Evolutionary conservation across 306 rosid species (phyloP).

Genomic region (Rosa persica): DNA sequence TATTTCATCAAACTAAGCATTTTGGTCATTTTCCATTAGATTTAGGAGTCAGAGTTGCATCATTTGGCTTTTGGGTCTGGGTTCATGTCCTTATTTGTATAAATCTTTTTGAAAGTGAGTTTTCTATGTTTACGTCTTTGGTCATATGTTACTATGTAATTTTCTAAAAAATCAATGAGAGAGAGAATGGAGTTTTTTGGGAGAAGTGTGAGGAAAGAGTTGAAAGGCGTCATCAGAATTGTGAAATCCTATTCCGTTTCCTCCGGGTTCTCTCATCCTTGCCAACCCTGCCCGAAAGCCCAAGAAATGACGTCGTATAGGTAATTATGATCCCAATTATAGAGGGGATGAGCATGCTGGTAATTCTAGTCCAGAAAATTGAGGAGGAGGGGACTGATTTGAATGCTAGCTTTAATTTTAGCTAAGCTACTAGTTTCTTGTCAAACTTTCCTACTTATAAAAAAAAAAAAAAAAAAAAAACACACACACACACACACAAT

Average conservation of each 20-base stretch:
- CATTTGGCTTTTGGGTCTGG: too few relatives aligned
- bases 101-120: too few relatives aligned
- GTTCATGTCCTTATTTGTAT: too few relatives aligned
- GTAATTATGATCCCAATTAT: slow-evolving; percentile 29
- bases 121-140: too few relatives aligned
- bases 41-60: too few relatives aligned
- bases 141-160: too few relatives aligned
- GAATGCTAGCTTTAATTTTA: slow-evolving; percentile 24
- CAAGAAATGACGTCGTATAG: slow-evolving; percentile 57
- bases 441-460: too few relatives aligned
- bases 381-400: slow-evolving; percentile 45
- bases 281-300: slow-evolving; percentile 60
- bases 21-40: too few relatives aligned
- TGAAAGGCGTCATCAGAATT: slow-evolving; percentile 55
- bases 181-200: slow-evolving; percentile 73
- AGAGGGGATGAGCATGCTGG: not conserved
- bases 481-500: too few relatives aligned
- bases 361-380: not conserved
- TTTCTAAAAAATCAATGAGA: slow-evolving; percentile 15
- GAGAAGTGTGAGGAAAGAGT: slow-evolving; percentile 54
- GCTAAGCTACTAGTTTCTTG: not conserved
- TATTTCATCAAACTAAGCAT: too few relatives aligned
- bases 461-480: too few relatives aligned
- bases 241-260: slow-evolving; percentile 70
- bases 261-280: slow-evolving; percentile 50